Percentiles rank a stretch among this genome's conserved stretches.
Evolutionary conservation across 805 yeast species (phyloP).

Genomic region (Ogataea parapolymorpha): DNA sequence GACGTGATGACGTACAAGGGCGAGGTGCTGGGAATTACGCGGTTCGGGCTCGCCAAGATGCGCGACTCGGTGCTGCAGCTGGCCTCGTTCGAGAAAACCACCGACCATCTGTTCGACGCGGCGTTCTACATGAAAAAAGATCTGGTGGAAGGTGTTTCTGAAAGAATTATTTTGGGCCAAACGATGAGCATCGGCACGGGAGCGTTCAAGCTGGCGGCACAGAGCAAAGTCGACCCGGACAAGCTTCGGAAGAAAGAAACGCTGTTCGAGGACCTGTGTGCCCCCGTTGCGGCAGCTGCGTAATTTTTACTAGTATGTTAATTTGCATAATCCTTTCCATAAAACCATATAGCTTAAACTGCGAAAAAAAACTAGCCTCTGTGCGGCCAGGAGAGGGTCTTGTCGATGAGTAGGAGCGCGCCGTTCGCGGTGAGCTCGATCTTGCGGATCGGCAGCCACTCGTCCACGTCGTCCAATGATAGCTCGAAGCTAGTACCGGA

Average conservation of each 20-base stretch:
- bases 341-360: neutral
- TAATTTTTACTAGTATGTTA: neutral
- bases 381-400: constrained; percentile 37
- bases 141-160: constrained; percentile 94
- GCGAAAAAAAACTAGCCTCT: constrained; percentile 3
- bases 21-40: constrained; percentile 94
- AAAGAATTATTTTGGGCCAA: constrained; percentile 95
- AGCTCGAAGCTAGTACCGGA: constrained; percentile 35
- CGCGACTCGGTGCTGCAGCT: constrained; percentile 95
- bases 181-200: constrained; percentile 98
- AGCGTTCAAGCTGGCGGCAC: constrained; percentile 79
- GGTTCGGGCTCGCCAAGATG: constrained; percentile 98
- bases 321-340: neutral
- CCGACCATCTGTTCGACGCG: constrained; percentile 97
- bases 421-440: constrained; percentile 44
- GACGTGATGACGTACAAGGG: constrained; percentile 99
- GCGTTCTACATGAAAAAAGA: constrained; percentile 97
- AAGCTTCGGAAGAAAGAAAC: constrained; percentile 38
- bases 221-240: constrained; percentile 42
- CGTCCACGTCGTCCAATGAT: constrained; percentile 30
- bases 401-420: constrained; percentile 40
- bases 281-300: constrained; percentile 3
- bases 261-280: constrained; percentile 45
- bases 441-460: constrained; percentile 35
- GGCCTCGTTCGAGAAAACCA: constrained; percentile 97